A percentile compares a stretch with the other conserved stretches of the same genome.
Conservation (phyloP, 768 basidiomycete genomes). For the Tephrocybe sp. region DNA sequence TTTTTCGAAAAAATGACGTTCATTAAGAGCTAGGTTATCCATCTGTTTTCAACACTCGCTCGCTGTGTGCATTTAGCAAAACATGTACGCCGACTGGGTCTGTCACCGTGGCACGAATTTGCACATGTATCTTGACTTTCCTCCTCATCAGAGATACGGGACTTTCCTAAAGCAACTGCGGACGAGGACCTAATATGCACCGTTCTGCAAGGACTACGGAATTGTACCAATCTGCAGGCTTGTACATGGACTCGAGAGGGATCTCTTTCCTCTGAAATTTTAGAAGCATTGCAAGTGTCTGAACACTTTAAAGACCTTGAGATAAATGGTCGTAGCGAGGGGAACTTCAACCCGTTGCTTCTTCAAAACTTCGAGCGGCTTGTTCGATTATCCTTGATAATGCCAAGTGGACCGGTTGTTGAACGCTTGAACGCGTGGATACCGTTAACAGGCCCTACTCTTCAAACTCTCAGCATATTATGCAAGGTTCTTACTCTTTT, state of each 20-base stretch:
- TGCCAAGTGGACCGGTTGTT: slow-evolving; percentile 63
- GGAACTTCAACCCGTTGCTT: slow-evolving; percentile 51
- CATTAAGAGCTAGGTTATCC: slow-evolving; percentile 43
- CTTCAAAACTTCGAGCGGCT: slow-evolving; percentile 52
- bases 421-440: slow-evolving; percentile 52
- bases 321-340: slow-evolving; percentile 64
- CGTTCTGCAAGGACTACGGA: slow-evolving; percentile 50
- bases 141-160: slow-evolving; percentile 56
- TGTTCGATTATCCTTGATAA: slow-evolving; percentile 62
- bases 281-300: slow-evolving; percentile 47
- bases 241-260: slow-evolving; percentile 85
- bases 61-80: slow-evolving; percentile 50
- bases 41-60: slow-evolving; percentile 62
- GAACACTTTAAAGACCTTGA: slow-evolving; percentile 53
- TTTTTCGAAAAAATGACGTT: neutral
- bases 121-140: neutral
- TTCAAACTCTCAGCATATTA: slow-evolving; percentile 60
- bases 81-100: slow-evolving; percentile 58
- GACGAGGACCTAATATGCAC: slow-evolving; percentile 27
- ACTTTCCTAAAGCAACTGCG: slow-evolving; percentile 59
- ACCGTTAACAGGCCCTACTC: slow-evolving; percentile 34
- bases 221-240: slow-evolving; percentile 57
- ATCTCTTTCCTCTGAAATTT: slow-evolving; percentile 57
- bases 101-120: slow-evolving; percentile 15
- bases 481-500: slow-evolving; percentile 52